Evolutionary conservation across 768 basidiomycete species (phyloP).

Genomic region (Panaeolus papilionaceus): DNA sequence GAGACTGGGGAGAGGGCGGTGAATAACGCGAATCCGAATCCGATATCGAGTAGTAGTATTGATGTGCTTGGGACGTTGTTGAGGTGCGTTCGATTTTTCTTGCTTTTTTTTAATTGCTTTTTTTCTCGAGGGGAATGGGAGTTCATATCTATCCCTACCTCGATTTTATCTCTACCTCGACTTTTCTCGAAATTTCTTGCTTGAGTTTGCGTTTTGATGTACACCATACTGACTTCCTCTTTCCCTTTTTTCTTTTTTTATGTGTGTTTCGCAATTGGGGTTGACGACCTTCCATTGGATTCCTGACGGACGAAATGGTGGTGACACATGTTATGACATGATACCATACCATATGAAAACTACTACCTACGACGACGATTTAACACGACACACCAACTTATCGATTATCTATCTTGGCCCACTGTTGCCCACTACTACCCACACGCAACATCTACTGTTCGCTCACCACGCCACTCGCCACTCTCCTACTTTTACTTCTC

Average conservation of each 20-base stretch:
- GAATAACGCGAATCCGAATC: constrained; percentile 34
- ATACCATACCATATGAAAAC: too few relatives aligned
- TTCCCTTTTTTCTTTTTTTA: background rate
- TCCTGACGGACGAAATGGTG: too few relatives aligned
- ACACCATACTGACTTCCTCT: background rate
- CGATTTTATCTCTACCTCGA: background rate
- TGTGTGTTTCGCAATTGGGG: background rate
- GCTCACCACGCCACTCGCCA: too few relatives aligned
- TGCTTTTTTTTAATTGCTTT: background rate
- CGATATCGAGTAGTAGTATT: constrained; percentile 75
- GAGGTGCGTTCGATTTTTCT: constrained; percentile 54
- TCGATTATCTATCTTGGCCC: too few relatives aligned
- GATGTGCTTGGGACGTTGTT: constrained; percentile 85
- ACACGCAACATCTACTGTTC: too few relatives aligned
- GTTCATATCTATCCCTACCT: background rate
- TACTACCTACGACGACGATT: too few relatives aligned
- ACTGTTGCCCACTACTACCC: too few relatives aligned
- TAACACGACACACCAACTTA: too few relatives aligned
- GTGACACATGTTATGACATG: too few relatives aligned
- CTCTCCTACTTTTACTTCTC: too few relatives aligned
- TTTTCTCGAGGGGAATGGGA: background rate
- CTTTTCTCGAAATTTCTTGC: background rate
- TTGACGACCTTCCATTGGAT: background rate
- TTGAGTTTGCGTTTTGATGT: too few relatives aligned
- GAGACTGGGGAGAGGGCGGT: background rate